Percentiles rank a stretch among this genome's conserved stretches.
phyloP scores from a whole-genome alignment of 1,139 yeast genomes.

The Pichia sp. region DNA sequence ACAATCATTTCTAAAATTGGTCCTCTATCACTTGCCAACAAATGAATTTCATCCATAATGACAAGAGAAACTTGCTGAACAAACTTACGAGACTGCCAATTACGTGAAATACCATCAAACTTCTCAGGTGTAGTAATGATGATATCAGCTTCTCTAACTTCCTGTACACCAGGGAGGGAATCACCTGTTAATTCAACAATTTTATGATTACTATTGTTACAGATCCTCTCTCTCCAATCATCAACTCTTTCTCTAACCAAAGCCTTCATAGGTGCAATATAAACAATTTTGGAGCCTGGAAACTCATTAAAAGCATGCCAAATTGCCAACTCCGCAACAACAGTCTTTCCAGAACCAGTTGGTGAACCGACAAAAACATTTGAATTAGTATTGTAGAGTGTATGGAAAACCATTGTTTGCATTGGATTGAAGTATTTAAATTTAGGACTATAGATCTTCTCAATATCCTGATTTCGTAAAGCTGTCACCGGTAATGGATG shows the following conservation, averaged over 20 bases:
- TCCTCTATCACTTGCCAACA: constrained; percentile 95
- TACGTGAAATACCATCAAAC: constrained; percentile 97
- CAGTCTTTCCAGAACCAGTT: constrained; percentile 97
- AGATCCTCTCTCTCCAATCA: constrained; percentile 79
- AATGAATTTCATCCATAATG: constrained; percentile 96
- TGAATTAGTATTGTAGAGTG: constrained; percentile 69
- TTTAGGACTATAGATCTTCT: constrained; percentile 53
- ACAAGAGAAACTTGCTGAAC: constrained; percentile 87
- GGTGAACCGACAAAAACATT: constrained; percentile 95
- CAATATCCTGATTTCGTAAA: constrained; percentile 59
- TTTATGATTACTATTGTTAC: constrained; percentile 49
- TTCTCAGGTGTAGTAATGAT: constrained; percentile 97
- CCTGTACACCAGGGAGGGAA: constrained; percentile 81
- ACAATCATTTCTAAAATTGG: constrained; percentile 98
- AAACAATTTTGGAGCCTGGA: constrained; percentile 81
- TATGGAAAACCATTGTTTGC: constrained; percentile 96
- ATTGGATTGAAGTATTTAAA: constrained; percentile 93
- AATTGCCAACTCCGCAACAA: constrained; percentile 92
- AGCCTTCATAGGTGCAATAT: constrained; percentile 99
- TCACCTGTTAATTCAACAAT: constrained; percentile 96
- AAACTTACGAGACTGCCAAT: constrained; percentile 92
- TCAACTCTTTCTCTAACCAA: constrained; percentile 93
- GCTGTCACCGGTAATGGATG: constrained; percentile 87
- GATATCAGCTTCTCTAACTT: constrained; percentile 83
- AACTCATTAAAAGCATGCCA: constrained; percentile 87